Conservation (phyloP, 2,329 filamentous ascomycete species). For the Arachnopeziza araneosa region DNA sequence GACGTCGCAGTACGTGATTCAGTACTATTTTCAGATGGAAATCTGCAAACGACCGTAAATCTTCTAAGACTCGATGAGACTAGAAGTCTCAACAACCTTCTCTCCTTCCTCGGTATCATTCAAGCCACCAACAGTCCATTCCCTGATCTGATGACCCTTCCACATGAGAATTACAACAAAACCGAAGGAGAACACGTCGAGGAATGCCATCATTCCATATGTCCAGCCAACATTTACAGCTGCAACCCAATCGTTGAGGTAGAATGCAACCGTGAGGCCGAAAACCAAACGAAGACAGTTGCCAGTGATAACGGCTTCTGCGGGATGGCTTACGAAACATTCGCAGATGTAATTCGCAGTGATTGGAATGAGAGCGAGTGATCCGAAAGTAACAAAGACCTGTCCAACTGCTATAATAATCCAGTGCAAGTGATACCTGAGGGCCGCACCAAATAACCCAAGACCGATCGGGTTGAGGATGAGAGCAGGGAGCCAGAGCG, state of each 20-base stretch:
- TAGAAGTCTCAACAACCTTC: slow-evolving; percentile 15
- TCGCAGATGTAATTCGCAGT: slow-evolving; percentile 15
- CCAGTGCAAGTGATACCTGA: slow-evolving; percentile 37
- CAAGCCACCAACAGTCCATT: slow-evolving; percentile 11
- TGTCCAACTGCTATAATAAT: slow-evolving; percentile 35
- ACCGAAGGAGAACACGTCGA: slow-evolving; percentile 26
- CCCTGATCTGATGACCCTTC: slow-evolving; percentile 26
- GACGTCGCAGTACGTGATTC: too few species aligned
- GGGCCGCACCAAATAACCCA: slow-evolving; percentile 34
- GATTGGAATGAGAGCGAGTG: slow-evolving; percentile 11
- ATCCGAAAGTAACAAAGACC: slow-evolving; percentile 34
- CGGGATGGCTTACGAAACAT: slow-evolving; percentile 33
- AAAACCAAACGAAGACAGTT: slow-evolving; percentile 33
- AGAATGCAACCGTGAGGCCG: slow-evolving; percentile 36
- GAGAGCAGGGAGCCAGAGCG: slow-evolving; percentile 23
- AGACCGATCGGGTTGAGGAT: slow-evolving; percentile 31
- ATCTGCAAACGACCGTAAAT: too few species aligned
- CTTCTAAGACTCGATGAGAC: too few species aligned
- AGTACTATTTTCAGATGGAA: too few species aligned
- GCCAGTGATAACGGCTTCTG: slow-evolving; percentile 32
- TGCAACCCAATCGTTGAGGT: slow-evolving; percentile 35
- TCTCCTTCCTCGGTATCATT: slow-evolving; percentile 27
- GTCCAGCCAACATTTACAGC: slow-evolving; percentile 35
- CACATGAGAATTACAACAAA: slow-evolving; percentile 27
- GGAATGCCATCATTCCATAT: slow-evolving; percentile 38